Evolutionary conservation across 2,329 filamentous ascomycete genomes (phyloP), one percentile per base, ranked within the genome.

Genomic region (Lasiodiplodia gonubiensis): DNA sequence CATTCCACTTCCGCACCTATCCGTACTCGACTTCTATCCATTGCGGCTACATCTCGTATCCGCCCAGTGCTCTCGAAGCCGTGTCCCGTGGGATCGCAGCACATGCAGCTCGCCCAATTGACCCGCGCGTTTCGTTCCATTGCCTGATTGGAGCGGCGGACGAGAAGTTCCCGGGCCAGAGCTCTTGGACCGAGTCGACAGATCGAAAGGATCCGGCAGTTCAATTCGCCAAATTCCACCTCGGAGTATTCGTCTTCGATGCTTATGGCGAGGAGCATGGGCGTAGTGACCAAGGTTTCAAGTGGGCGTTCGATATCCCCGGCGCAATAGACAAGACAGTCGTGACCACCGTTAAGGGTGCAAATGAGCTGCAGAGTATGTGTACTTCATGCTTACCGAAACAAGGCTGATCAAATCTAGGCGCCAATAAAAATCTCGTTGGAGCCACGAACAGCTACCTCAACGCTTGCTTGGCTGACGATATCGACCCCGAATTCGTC

Each of bases 241-340:
- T 78, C 11, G 69, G 67, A 1, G 65, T 77, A n/a, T 69, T 75
- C 51, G 67, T 76, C 6, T 75, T 73, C 64, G 76, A 78, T 69
- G 72, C 75, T 16, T 66, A 73, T 55, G 76, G 76, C 4, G 73
- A 76, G 61, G 70, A 70, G 48, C 76, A 77, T 60, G 76, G 72
- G 3, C 69, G 75, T 10, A 72, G 71, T 11, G 69, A 71, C 1
- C 67, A 70, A 49, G 73, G 70, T 2, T 78, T 78, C 57, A 74
- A 71, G 11, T 76, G 72, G 73, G 68, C 71, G 7, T 71, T 74
- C 12, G 69, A 73, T 14, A 69, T 77, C 11, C 68, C 70, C 1
- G 76, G 75, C 7, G 71, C 72, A 1, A 72, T 72, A 25, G 68
- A 74, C n/a, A 69, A 66, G 42, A 72, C 70, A 1, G 68, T 68